Percentiles rank a stretch among this genome's conserved stretches.
Conservation (phyloP, 305 asterid species). For the Fraxinus sp. region DNA sequence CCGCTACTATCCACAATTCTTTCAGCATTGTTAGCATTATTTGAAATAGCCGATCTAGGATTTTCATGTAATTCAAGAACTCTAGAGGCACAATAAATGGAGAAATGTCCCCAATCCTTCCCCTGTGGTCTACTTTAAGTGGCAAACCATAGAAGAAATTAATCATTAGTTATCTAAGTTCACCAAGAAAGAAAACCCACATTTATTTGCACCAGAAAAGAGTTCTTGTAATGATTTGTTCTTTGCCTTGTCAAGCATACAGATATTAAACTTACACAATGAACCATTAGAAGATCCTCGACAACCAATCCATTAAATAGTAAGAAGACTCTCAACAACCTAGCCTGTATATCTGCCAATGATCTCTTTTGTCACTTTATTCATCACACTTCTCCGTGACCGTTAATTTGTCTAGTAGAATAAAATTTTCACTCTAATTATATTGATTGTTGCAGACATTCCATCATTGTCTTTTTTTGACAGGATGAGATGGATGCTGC, state of each 20-base stretch:
- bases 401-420: background rate
- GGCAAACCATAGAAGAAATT: background rate
- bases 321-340: background rate
- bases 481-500: slow-evolving; percentile 92
- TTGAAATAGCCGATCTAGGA: background rate
- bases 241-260: background rate
- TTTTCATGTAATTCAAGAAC: background rate
- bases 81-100: background rate
- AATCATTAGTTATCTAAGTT: background rate
- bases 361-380: background rate
- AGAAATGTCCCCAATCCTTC: background rate
- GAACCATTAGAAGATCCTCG: background rate
- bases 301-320: background rate
- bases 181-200: background rate
- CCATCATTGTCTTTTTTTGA: slow-evolving; percentile 19
- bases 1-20: background rate
- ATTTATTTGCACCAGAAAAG: background rate
- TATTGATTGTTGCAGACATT: background rate
- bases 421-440: background rate
- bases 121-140: background rate
- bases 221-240: background rate
- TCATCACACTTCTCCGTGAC: background rate
- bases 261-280: background rate
- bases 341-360: background rate
- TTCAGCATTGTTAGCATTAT: background rate